Evolutionary conservation across 805 yeast species (phyloP).

Genomic region (Yarrowia keelungensis): DNA sequence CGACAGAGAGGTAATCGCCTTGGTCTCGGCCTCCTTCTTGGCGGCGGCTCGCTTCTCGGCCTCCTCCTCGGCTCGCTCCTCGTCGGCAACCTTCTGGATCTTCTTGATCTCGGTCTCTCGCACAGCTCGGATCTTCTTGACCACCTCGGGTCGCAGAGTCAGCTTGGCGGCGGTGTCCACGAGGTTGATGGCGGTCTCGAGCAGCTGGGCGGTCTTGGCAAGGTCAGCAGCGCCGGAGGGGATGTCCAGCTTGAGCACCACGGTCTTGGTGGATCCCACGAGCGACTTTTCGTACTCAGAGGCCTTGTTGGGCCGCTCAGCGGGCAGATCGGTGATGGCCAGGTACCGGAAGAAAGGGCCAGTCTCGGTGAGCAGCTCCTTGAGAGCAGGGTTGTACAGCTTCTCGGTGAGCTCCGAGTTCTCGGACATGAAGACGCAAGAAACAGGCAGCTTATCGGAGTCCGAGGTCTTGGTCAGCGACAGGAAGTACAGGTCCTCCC

Average conservation of each 20-base stretch:
- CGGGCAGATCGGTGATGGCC: constrained; percentile 84
- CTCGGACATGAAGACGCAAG: constrained; percentile 90
- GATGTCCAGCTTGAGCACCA: constrained; percentile 61
- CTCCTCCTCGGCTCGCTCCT: constrained; percentile 67
- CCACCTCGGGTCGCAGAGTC: constrained; percentile 71
- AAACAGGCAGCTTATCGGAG: constrained; percentile 74
- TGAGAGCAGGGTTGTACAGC: constrained; percentile 58
- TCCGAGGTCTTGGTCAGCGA: constrained; percentile 80
- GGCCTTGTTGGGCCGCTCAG: constrained; percentile 69
- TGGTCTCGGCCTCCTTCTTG: constrained; percentile 64
- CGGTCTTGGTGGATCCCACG: constrained; percentile 45
- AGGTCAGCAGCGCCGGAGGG: constrained; percentile 60
- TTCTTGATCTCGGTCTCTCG: constrained; percentile 78
- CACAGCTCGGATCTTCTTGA: constrained; percentile 75
- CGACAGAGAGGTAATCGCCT: constrained; percentile 67
- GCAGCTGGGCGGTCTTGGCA: constrained; percentile 57
- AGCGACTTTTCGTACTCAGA: constrained; percentile 59
- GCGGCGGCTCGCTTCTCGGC: constrained; percentile 67
- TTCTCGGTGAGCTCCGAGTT: constrained; percentile 77
- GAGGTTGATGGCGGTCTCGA: constrained; percentile 63
- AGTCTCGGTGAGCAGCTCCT: constrained; percentile 56
- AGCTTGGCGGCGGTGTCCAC: constrained; percentile 64
- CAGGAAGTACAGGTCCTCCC: constrained; percentile 79
- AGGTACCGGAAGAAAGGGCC: constrained; percentile 64
- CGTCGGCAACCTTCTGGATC: constrained; percentile 72